Percentiles rank a stretch among this genome's conserved stretches.
Conservation (phyloP, 805 yeast species). For the Monosporozyma aerobia region DNA sequence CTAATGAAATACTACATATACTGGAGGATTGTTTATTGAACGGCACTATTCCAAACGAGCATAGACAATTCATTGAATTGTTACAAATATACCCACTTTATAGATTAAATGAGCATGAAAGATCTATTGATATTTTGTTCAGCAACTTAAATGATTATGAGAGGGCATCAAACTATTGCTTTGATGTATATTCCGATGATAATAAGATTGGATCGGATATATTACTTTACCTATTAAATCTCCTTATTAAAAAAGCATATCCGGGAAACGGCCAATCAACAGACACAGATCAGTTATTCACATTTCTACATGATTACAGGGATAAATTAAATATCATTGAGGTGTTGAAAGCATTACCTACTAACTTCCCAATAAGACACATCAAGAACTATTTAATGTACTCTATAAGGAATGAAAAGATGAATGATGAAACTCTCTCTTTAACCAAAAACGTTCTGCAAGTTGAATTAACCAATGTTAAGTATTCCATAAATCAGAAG, state of each 20-base stretch:
- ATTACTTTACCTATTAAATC: conserved; percentile 33
- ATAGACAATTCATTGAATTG: conserved; percentile 7
- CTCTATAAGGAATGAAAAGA: conserved; percentile 35
- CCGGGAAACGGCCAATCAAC: neutral
- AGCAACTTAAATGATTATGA: conserved; percentile 46
- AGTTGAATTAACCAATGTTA: conserved; percentile 41
- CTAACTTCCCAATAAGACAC: conserved; percentile 35
- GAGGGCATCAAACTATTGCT: conserved; percentile 55
- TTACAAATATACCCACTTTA: conserved; percentile 47
- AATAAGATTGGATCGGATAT: conserved; percentile 33
- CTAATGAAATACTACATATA: conserved; percentile 29
- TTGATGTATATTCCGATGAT: conserved; percentile 35
- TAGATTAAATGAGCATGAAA: conserved; percentile 50
- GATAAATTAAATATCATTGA: conserved; percentile 15
- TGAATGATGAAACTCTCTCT: conserved; percentile 33
- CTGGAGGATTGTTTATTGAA: conserved; percentile 5
- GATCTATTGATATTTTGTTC: conserved; percentile 53
- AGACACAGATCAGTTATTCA: neutral
- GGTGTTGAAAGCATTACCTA: conserved; percentile 44
- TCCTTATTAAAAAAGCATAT: conserved; percentile 26
- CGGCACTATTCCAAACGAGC: neutral
- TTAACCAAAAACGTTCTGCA: conserved; percentile 43
- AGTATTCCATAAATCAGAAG: conserved; percentile 34
- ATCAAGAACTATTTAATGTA: conserved; percentile 38
- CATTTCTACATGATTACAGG: conserved; percentile 22